Base-by-base conservation (phyloP, 306 rosid genomes). In the Erythrophleum fordii region DNA sequence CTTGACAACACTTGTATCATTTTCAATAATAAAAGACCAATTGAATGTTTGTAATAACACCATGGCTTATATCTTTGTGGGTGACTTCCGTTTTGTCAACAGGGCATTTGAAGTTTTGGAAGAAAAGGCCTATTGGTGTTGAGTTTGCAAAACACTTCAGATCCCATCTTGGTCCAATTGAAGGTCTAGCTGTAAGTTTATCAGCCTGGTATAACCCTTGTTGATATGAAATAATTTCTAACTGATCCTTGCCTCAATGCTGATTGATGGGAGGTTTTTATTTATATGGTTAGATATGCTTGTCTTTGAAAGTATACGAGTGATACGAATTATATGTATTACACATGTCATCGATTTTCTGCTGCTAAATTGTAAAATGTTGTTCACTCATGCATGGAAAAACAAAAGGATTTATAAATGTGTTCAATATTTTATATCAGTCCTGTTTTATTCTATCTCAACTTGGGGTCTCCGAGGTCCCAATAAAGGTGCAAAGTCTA, bases 51-150 rank as follows among this genome's bases (percentile, higher is more conserved):
- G 73, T 46, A 61, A 69, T 48, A 51, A 64, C 31, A 34, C 25
- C 25, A 7, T 52, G 56, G 25, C 45, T 35, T 72, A 79, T 82
- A 35, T 39, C 31, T 60, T 48, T 80, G 73, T 69, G 69, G 22
- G 17, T 68, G 75, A 68, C 49, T 71, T 65, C 29, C 71, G 52
- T 69, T 14, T 70, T 77, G 28, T 73, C 58, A 11, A 73, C 81
- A 95, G 98, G 99, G 69, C 99, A 95, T 87, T 85, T 95, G 88
- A 95, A 95, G 83, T 95, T 95, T 83, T 95, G 99, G 99, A 95
- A 95, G 97, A 95, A 93, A 86, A 95, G 78, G 85, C 86, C 97
- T 37, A 29, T 89, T 23, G 98, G 96, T 69, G 90, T 95, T 26
- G 99, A 95, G 89, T 95, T 95, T 80, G 99, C 99, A 34, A 95